These are phyloP conservation scores for Debaryomycetaceae sp. DNA, from an alignment of 1,139 yeast genomes.

Conservation along the genomic window DNA sequence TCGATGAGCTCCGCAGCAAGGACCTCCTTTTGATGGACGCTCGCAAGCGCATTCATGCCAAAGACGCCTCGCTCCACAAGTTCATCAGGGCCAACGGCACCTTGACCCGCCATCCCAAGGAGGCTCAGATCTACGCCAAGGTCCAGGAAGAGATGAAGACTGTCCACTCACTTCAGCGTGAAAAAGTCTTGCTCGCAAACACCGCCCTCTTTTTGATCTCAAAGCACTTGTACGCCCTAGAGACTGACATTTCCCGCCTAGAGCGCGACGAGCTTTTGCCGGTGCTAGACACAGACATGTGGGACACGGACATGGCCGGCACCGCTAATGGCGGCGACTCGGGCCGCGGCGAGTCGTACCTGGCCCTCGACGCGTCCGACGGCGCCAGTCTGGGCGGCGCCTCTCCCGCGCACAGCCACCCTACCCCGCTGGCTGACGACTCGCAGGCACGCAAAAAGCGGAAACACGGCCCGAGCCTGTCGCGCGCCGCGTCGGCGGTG, in stretches of 20 bases:
- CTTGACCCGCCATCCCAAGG: slow-evolving; percentile 72
- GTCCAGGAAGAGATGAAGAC: slow-evolving; percentile 60
- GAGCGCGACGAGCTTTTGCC: slow-evolving; percentile 77
- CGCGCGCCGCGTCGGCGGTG: slow-evolving; percentile 2
- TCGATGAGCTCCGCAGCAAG: slow-evolving; percentile 67
- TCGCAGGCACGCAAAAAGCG: slow-evolving; percentile 10
- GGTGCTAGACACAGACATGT: slow-evolving; percentile 24
- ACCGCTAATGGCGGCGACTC: slow-evolving; percentile 1
- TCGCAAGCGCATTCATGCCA: slow-evolving; percentile 54
- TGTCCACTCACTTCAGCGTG: slow-evolving; percentile 57
- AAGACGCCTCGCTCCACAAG: slow-evolving; percentile 74
- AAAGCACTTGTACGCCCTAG: slow-evolving; percentile 63
- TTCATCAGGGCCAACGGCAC: slow-evolving; percentile 80
- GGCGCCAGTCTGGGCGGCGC: slow-evolving; percentile 21
- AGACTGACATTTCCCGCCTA: slow-evolving; percentile 63
- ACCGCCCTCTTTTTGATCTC: slow-evolving; percentile 71
- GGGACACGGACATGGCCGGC: slow-evolving; percentile 6
- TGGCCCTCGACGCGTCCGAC: slow-evolving; percentile 7
- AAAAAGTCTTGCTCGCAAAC: slow-evolving; percentile 69
- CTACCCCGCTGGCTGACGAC: slow-evolving; percentile 11
- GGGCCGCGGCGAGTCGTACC: slow-evolving; percentile 1
- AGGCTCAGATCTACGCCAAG: slow-evolving; percentile 52
- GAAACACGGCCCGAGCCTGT: background rate
- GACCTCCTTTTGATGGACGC: slow-evolving; percentile 61
- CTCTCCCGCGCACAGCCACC: slow-evolving; percentile 18